phyloP scores from a whole-genome alignment of 2,329 filamentous ascomycete genomes.

The Ophiostoma perfectum region DNA sequence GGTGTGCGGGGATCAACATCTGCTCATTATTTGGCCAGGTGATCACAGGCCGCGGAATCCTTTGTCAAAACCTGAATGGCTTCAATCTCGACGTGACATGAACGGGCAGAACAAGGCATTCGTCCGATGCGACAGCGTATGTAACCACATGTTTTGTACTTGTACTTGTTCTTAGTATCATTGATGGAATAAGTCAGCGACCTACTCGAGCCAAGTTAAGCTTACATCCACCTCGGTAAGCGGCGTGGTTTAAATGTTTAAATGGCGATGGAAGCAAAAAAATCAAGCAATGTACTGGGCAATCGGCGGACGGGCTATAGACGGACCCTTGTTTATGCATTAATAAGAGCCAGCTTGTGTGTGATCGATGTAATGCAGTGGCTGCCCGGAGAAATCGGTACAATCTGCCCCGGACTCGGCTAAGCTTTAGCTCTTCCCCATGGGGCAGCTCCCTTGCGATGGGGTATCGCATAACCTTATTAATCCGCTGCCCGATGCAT shows the following conservation, averaged over 20 bases:
- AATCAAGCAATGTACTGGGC: neutral
- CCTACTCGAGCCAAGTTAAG: neutral
- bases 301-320: too few species aligned
- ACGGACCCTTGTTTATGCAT: too few species aligned
- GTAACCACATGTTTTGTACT: neutral
- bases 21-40: neutral
- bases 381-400: neutral
- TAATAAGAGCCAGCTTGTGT: too few species aligned
- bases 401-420: neutral
- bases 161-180: neutral
- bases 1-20: neutral
- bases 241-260: neutral
- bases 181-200: neutral
- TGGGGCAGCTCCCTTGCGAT: slow-evolving; percentile 1
- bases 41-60: neutral
- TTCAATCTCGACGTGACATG: neutral
- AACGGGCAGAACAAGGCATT: neutral
- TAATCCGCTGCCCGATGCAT: slow-evolving; percentile 8
- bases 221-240: slow-evolving; percentile 1
- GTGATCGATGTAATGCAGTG: neutral
- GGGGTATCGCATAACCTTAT: neutral
- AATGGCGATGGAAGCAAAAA: neutral
- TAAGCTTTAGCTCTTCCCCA: slow-evolving; percentile 7
- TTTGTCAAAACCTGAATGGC: neutral
- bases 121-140: neutral